Base-by-base conservation (phyloP, 2,329 filamentous ascomycete species). In the Hypoxylon sp. region DNA sequence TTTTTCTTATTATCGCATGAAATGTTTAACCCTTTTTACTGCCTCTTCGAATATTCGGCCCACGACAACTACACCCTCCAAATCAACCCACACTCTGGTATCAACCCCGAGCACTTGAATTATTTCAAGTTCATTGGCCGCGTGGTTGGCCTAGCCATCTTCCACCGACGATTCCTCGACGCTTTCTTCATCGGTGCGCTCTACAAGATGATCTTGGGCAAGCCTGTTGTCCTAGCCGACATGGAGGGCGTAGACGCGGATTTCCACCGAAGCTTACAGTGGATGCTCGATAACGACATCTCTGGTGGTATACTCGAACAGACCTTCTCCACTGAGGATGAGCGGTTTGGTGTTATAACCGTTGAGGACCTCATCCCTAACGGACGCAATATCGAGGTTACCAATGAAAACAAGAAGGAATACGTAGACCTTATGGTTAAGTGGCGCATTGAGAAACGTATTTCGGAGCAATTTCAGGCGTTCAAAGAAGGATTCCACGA, bases 21-120 rank as follows among this genome's bases (percentile, higher is more conserved):
- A 84, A 99, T 99, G 96, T 99, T 99, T 84, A 99, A 99, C 80
- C 96, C 96, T 30, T 99, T 99, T 83, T 99, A 99, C 84, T 99
- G 96, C 79, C 86, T 99, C 57, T 99, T 99, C 84, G 96, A 99
- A 82, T 99, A 99, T 81, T 98, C 96, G 25, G 96, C 96, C 39
- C 96, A 99, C 84, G 96, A 99, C 88, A 99, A 99, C 83, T 99
- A 99, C 83, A 99, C 96, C 29, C 91, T 99, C 59, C 96, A 99
- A 82, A 99, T 99, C 84, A 99, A 99, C 83, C 96, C 96, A 47
- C 96, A 99, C 80, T 99, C 96, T 19, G 96, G 96, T 70, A 98
- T 99, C 81, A 99, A 99, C 81, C 96, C 96, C 0, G 96, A 99
- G 81, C 96, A 99, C 88, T 84, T 99, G 75, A 98, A 97, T 79